Conservation (phyloP, 1,284 basidiomycete species). For the Vanrija sp. region DNA sequence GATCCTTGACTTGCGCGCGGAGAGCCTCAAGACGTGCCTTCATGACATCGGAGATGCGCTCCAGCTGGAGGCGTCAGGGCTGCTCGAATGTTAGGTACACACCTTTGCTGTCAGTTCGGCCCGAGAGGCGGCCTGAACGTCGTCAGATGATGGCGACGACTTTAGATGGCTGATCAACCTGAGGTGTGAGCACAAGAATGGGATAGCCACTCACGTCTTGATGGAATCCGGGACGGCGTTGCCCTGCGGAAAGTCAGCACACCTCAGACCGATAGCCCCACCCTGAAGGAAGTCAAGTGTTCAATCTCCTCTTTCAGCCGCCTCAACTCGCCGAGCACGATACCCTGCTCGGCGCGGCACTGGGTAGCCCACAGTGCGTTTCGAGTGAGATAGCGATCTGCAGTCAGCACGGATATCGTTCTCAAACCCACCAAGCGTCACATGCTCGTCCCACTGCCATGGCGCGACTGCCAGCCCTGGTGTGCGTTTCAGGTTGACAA, state of each 20-base stretch:
- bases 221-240: slow-evolving; percentile 10
- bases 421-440: slow-evolving; percentile 33
- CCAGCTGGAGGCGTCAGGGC: slow-evolving; percentile 4
- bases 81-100: neutral
- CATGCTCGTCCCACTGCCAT: slow-evolving; percentile 36
- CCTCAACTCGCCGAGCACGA: slow-evolving; percentile 27
- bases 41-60: slow-evolving; percentile 10
- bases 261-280: slow-evolving; percentile 2
- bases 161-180: slow-evolving; percentile 31
- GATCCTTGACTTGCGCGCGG: slow-evolving; percentile 22
- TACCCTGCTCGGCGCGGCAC: slow-evolving; percentile 31
- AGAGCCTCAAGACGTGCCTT: slow-evolving; percentile 20
- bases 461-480: slow-evolving; percentile 20
- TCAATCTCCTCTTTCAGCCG: slow-evolving; percentile 34
- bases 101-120: slow-evolving; percentile 34
- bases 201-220: neutral
- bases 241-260: slow-evolving; percentile 4
- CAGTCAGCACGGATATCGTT: neutral
- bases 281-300: slow-evolving; percentile 26
- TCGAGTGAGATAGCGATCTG: slow-evolving; percentile 37
- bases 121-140: slow-evolving; percentile 18
- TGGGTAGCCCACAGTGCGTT: slow-evolving; percentile 32
- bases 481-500: slow-evolving; percentile 23
- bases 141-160: slow-evolving; percentile 7
- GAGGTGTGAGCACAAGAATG: neutral